A percentile compares a stretch with the other conserved stretches of the same genome.
phyloP scores from a whole-genome alignment of 768 basidiomycete genomes.

The Tulasnella sp. region DNA sequence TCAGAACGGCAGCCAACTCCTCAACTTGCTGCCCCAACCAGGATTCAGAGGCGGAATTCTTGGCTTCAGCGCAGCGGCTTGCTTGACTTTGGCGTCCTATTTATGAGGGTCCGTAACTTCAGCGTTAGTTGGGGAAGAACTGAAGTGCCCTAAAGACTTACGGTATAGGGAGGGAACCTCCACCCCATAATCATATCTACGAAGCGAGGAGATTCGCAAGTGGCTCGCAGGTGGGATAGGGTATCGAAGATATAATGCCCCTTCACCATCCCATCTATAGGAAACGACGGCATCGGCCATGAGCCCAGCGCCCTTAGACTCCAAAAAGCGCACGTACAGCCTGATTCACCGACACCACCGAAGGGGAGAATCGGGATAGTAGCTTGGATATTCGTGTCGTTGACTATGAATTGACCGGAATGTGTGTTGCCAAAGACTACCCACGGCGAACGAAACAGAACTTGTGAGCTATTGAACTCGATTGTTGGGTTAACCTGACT shows the following conservation, averaged over 20 bases:
- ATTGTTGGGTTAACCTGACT: slow-evolving; percentile 4
- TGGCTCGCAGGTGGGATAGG: slow-evolving; percentile 70
- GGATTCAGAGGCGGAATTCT: neutral
- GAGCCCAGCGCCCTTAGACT: slow-evolving; percentile 1
- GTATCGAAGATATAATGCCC: slow-evolving; percentile 71
- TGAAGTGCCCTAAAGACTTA: neutral
- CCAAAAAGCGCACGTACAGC: slow-evolving; percentile 51
- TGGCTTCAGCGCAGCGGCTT: neutral
- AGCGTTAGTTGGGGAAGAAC: neutral
- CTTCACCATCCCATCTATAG: slow-evolving; percentile 52
- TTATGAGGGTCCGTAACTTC: neutral
- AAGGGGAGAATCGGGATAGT: slow-evolving; percentile 63
- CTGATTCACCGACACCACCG: slow-evolving; percentile 68
- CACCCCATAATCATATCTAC: slow-evolving; percentile 39
- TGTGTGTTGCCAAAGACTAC: slow-evolving; percentile 65
- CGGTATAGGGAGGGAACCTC: slow-evolving; percentile 45
- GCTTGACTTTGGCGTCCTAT: slow-evolving; percentile 14
- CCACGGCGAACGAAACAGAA: neutral
- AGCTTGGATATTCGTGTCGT: slow-evolving; percentile 62
- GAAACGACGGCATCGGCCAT: neutral
- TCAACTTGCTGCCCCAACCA: neutral
- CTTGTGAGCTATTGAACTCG: neutral
- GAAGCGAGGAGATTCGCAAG: slow-evolving; percentile 47
- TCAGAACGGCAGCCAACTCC: slow-evolving; percentile 13
- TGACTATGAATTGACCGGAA: slow-evolving; percentile 66